Base-by-base conservation (phyloP, 495 filamentous ascomycete species). In the Penicillium herquei region DNA sequence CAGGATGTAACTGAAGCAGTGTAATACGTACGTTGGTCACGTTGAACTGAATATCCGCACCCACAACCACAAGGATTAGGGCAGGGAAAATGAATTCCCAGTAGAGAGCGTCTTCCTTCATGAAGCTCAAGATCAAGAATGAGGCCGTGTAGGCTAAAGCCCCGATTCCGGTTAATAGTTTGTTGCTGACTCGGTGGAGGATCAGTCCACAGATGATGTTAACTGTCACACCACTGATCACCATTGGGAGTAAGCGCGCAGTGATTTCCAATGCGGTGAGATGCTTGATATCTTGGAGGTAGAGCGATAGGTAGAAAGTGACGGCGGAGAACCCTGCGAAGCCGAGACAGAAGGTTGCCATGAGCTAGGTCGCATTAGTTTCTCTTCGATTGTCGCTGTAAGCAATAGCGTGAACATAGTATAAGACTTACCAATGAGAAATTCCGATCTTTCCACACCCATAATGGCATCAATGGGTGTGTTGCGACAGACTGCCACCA, bases 11-110 rank as follows among this genome's bases (percentile, higher is more conserved):
- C n/a, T 32, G 12, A 13, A 1, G 13, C 1, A n/a, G 13, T 17
- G 40, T 3, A 6, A 11, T 2, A 52, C 66, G 16, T 54, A 75
- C 69, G 52, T 86, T 85, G 2, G 82, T 78, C 7, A 87, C 76
- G 7, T 79, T 82, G 68, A 87, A 89, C 8, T 86, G 73, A 4
- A 78, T 72, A 59, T 87, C 85, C 0, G 81, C 77, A 39, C 77
- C 78, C 3, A 84, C 67, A 1, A 83, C 79, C 40, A 74, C 78
- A 31, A 85, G 70, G 3, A 77, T 48, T 26, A 79, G 61, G 0
- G 75, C 78, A 0, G 73, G 72, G 61, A 88, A 86, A 2, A 75
- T 78, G 37, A 65, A 75, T 8, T 65, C 65, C 84, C 84, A 90
- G 66, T 86, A 90, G 16, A 68, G 61, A 63, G 74, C 76, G 5